Percentiles rank a stretch among this genome's conserved stretches.
phyloP scores from a whole-genome alignment of 2,329 filamentous ascomycete genomes.

The Phyllosticta paracitricarpa region DNA sequence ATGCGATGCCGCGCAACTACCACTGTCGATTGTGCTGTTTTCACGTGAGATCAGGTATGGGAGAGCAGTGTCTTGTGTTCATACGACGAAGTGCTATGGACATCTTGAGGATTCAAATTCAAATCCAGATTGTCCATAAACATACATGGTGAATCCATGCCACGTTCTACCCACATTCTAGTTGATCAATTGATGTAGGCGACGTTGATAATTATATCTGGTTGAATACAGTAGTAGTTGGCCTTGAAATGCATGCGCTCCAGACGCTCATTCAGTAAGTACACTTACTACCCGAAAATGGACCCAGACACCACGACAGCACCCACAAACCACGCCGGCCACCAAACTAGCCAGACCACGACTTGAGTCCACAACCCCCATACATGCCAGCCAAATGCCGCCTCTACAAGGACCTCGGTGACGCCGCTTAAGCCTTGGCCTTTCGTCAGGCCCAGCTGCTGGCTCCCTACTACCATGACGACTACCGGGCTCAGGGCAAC shows the following conservation, averaged over 20 bases:
- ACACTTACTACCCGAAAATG: neutral
- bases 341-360: slow-evolving; percentile 91
- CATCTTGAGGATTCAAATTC: too few species aligned
- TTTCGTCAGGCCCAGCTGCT: slow-evolving; percentile 23
- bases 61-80: too few species aligned
- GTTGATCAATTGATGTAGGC: too few species aligned
- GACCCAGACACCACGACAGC: slow-evolving; percentile 17
- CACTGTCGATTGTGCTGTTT: too few species aligned
- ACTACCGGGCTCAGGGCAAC: slow-evolving; percentile 24
- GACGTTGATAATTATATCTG: too few species aligned
- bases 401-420: slow-evolving; percentile 52
- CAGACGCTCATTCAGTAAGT: neutral
- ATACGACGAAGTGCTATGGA: too few species aligned
- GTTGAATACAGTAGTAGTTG: neutral
- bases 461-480: slow-evolving; percentile 20
- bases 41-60: too few species aligned
- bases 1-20: too few species aligned
- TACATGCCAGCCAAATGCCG: slow-evolving; percentile 80
- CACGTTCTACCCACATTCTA: too few species aligned
- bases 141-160: too few species aligned
- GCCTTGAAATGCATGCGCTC: neutral
- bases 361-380: slow-evolving; percentile 85
- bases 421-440: slow-evolving; percentile 24
- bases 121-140: too few species aligned
- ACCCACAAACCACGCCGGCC: slow-evolving; percentile 76